Evolutionary conservation across 2,329 filamentous ascomycete species (phyloP), one percentile per base, ranked within the genome.

Genomic region (Diaporthe sp.): DNA sequence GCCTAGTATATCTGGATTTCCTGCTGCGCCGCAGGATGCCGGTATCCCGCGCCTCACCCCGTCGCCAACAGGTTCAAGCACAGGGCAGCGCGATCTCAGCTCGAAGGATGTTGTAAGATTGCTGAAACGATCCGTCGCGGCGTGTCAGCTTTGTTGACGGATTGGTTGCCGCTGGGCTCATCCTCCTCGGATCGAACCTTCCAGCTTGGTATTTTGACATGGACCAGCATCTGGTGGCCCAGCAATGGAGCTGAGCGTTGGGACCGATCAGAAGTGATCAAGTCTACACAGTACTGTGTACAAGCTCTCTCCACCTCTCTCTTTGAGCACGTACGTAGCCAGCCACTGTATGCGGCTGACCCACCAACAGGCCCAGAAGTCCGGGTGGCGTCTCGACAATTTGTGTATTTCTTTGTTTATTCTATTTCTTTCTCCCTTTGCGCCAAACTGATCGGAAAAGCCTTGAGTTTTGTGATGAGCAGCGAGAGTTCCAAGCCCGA

Each of bases 41-140:
- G 63, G 63, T 44, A 53, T 68, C 27, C 63, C 44, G 47, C 47
- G 44, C 47, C 47, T 30, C 63, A 51, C 47, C 22, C 22, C 15
- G 30, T 66, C 61, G 25, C 61, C 47, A 39, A 68, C 44, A 39
- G 30, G 12, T 22, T 7, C 42, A 50, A 30, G 61, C 25, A 9
- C 39, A 32, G 47, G 17, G 44, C 9, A 32, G 10, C 2, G 59
- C 47, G 19, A 47, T 22, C 32, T 53, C 47, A 39, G 47, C 47
- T 25, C 17, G 44, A 53, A 68, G 63, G 63, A 68, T 68, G 63
- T 39, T 39, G 63, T 68, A 68, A 68, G 63, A 68, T 68, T 68
- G 32, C 32, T 68, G 63, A 68, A 68, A 68, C 63, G 47, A 68
- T 68, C 63, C 63, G 47, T 51, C 63, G 47, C 61, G 44, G 61